Evolutionary conservation across 768 basidiomycete genomes (phyloP), one percentile per base, ranked within the genome.

Genomic region (Tulasnella sp.): DNA sequence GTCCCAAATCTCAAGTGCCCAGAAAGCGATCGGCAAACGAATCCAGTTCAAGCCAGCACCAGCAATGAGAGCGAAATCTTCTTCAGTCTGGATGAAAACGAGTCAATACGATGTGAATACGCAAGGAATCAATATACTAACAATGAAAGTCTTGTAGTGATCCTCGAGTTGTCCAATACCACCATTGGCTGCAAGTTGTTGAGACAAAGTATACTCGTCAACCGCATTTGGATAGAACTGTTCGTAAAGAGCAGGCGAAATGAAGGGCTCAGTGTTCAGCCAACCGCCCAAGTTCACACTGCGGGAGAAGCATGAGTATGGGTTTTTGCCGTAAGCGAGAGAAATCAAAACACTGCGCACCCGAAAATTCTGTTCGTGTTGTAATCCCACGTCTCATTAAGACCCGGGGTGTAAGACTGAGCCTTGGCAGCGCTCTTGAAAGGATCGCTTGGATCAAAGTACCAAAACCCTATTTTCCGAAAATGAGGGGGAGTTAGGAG

Each of bases 21-120:
- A 93, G 66, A 77, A 91, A 2, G 82, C 77, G 37, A 91, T 72
- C 1, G 87, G 84, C 37, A 91, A 65, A 2, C 87, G 75, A 40
- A 92, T 66, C 73, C 81, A 91, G 66, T 87, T 90, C 43, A 91
- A 66, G 3, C 89, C 90, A 25, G 86, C 88, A 34, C 77, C 83
- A 39, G 90, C 87, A 54, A 95, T 92, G 61, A 80, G 69, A 32
- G 89, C 89, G 55, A 92, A 79, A 67, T 93, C 90, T 66, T 84
- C 69, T 62, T 91, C 87, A 48, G 84, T 91, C 85, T 90, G 63
- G 24, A 33, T 45, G 31, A 51, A 32, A 39, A 19, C n/a, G 25
- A 10, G 24, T 25, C 32, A 19, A 34, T 35, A 3, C 12, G 40
- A 40, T 20, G 5, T 22, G 12, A 19, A 32, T 15, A 51, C n/a